Conservation (phyloP, 495 filamentous ascomycete species). For the Xylaria telfairii region DNA sequence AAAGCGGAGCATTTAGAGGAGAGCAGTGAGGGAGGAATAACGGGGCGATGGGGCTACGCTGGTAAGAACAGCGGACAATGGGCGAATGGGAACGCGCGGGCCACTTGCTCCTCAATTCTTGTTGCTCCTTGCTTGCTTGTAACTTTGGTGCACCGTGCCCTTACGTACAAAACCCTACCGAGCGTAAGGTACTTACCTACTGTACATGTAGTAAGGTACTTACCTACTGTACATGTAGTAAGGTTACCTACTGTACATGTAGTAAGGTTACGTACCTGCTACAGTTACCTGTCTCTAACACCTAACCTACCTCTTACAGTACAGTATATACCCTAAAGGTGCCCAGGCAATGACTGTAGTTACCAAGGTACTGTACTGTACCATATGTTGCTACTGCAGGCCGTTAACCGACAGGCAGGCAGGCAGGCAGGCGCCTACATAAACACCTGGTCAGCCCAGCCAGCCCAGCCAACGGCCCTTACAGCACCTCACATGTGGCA, state of each 20-base stretch:
- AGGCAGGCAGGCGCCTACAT: conserved; percentile 1
- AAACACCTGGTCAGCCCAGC: background rate
- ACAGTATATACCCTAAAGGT: no score
- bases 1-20: conserved; percentile 25
- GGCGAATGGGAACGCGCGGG: conserved; percentile 27
- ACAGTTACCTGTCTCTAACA: no score
- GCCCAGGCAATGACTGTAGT: no score
- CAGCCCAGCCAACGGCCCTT: background rate
- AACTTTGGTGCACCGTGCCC: conserved; percentile 4
- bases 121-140: background rate
- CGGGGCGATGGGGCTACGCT: conserved; percentile 3
- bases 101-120: conserved; percentile 6
- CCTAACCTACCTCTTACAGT: background rate
- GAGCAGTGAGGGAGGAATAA: conserved; percentile 13
- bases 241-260: no score
- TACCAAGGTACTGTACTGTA: no score
- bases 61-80: conserved; percentile 8
- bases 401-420: background rate
- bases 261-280: no score
- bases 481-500: conserved; percentile 1
- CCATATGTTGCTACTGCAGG: no score
- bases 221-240: no score
- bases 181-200: no score
- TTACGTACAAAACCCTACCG: background rate
- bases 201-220: no score